Percentiles rank a stretch among this genome's conserved stretches.
These are phyloP conservation scores for Dendrobium chrysotoxum DNA, from an alignment of 106 monocot genomes.

Conservation along the genomic window DNA sequence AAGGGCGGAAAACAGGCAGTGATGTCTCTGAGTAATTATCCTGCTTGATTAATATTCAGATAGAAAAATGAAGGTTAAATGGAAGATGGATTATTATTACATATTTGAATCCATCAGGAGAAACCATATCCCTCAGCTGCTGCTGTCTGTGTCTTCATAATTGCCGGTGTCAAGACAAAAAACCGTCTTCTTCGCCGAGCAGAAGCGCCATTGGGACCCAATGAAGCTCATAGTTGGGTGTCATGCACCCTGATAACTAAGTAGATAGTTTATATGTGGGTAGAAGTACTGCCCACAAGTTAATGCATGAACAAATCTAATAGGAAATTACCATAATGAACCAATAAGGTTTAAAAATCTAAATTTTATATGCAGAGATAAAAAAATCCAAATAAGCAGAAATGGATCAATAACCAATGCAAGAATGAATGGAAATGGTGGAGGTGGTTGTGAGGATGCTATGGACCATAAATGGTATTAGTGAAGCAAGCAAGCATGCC, in stretches of 20 bases:
- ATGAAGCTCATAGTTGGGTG: background rate
- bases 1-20: background rate
- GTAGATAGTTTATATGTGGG: background rate
- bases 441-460: background rate
- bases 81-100: slow-evolving; percentile 2
- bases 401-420: slow-evolving; percentile 3
- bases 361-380: background rate
- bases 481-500: background rate
- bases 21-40: background rate
- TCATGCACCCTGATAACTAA: too few species aligned
- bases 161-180: slow-evolving; percentile 5
- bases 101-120: background rate
- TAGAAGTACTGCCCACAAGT: background rate
- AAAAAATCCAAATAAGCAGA: background rate
- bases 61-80: background rate
- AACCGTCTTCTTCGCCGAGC: slow-evolving; percentile 7
- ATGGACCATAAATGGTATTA: background rate
- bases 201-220: slow-evolving; percentile 1
- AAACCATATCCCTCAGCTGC: background rate
- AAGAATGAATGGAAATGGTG: slow-evolving; percentile 6
- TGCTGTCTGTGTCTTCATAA: background rate
- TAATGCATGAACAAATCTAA: background rate
- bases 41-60: background rate
- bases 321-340: background rate
- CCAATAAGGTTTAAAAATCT: background rate